These are phyloP conservation scores for Lasiodiplodia gonubiensis DNA, from an alignment of 2,329 filamentous ascomycete genomes.

Conservation along the genomic window DNA sequence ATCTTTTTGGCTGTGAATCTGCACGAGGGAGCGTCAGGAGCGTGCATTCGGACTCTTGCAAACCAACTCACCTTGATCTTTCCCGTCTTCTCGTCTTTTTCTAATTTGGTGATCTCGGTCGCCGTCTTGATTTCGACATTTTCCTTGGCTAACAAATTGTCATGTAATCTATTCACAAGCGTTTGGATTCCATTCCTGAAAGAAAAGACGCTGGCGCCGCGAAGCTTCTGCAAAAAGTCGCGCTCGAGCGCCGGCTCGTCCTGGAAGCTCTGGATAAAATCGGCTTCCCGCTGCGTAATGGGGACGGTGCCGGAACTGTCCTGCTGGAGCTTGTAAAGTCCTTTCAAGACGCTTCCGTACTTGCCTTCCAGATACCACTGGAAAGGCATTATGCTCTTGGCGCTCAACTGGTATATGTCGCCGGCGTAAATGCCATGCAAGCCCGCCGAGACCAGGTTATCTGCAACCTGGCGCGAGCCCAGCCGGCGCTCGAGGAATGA, in stretches of 20 bases:
- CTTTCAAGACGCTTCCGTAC: conserved; percentile 49
- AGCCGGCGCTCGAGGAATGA: conserved; percentile 66
- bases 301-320: neutral
- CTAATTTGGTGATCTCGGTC: conserved; percentile 55
- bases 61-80: conserved; percentile 11
- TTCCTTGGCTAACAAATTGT: conserved; percentile 35
- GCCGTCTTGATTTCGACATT: conserved; percentile 49
- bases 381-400: conserved; percentile 64
- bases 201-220: conserved; percentile 46
- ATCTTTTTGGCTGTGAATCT: conserved; percentile 7
- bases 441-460: conserved; percentile 76
- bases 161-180: conserved; percentile 46
- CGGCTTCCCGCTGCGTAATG: neutral
- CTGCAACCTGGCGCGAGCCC: conserved; percentile 59
- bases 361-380: conserved; percentile 56
- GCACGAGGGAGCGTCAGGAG: neutral
- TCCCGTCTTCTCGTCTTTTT: conserved; percentile 15
- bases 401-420: conserved; percentile 80
- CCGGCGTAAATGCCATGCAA: conserved; percentile 93
- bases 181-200: conserved; percentile 53
- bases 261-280: conserved; percentile 17
- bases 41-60: neutral
- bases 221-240: conserved; percentile 20
- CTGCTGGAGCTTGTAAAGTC: conserved; percentile 31
- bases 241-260: conserved; percentile 15